Evolutionary conservation across 116 monocot species (phyloP), one percentile per base, ranked within the genome.

Genomic region (Posidonia oceanica): DNA sequence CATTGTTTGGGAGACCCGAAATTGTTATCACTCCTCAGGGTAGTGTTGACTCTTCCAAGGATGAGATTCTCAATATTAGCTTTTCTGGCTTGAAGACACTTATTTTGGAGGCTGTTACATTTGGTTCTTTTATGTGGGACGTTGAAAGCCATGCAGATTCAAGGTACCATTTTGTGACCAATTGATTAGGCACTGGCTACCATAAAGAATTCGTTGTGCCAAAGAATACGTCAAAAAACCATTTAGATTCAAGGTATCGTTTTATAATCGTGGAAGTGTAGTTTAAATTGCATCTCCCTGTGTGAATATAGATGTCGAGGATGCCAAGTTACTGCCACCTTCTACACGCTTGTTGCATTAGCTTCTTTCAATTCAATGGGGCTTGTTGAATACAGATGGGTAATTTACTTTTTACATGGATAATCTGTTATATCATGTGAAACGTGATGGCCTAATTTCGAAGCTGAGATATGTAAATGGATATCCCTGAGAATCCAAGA

Each of bases 91-190:
- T 93, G 74, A 86, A 66, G 65, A 78, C 84, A 67, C 80, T 93
- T 38, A 79, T 88, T 67, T 44, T 93, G 66, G 93, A 93, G 71
- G 93, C 93, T 42, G 84, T 93, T 4, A 88, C 93, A 14, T 93
- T 93, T 73, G 93, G 93, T 8, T 88, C 93, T 41, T 88, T 93
- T 75, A 71, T 93, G 3, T 88, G 93, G 93, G 88, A 93, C 67
- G 84, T 83, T 20, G 93, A 88, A 77, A 84, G 83, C 75, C 78
- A 81, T 73, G 93, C 86, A 0, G 93, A 93, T 74, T 79, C 86
- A n/a, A 88, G 86, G 79, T 86, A 88, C 71, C 88, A 84, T 76
- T 83, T 93, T 74, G 85, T 85, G 59, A 69, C 69, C 21, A 79
- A 77, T 70, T 91, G 73, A 71, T 23, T 37, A 37, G 36, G 22